These are phyloP conservation scores for Pythium angustatum DNA, from an alignment of 352 stramenopile species.

Conservation along the genomic window DNA sequence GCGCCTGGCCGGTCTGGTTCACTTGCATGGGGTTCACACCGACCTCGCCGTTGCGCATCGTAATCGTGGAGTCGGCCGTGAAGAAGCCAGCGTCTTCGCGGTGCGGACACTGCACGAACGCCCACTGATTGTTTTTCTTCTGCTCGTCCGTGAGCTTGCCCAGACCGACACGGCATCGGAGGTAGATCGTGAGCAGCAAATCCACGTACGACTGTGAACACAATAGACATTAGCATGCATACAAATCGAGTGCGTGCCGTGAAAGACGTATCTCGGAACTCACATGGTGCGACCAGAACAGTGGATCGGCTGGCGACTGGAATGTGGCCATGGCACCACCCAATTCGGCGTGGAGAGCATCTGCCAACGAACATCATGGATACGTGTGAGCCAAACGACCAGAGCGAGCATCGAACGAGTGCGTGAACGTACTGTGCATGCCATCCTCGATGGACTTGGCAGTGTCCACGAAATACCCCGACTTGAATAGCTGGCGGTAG, in stretches of 20 bases:
- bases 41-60: conserved; percentile 35
- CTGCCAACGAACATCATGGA: conserved; percentile 25
- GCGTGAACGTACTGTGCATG: conserved; percentile 47
- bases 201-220: conserved; percentile 45
- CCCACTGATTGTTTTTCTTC: conserved; percentile 31
- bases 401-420: background rate
- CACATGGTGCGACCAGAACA: conserved; percentile 60
- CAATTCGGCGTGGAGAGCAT: conserved; percentile 46
- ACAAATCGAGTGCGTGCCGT: too few species aligned
- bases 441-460: conserved; percentile 36
- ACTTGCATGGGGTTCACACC: conserved; percentile 30
- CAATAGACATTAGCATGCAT: too few species aligned
- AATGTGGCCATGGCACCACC: conserved; percentile 49
- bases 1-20: conserved; percentile 15
- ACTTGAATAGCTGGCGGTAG: conserved; percentile 48
- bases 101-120: conserved; percentile 33
- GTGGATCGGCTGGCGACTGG: conserved; percentile 46
- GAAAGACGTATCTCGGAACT: background rate
- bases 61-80: conserved; percentile 18
- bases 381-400: background rate
- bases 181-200: conserved; percentile 49
- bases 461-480: conserved; percentile 28
- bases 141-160: conserved; percentile 30
- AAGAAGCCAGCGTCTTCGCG: conserved; percentile 25
- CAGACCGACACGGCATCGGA: conserved; percentile 46